Conservation (phyloP, 2,329 filamentous ascomycete species). For the Metarhizium guizhouense region DNA sequence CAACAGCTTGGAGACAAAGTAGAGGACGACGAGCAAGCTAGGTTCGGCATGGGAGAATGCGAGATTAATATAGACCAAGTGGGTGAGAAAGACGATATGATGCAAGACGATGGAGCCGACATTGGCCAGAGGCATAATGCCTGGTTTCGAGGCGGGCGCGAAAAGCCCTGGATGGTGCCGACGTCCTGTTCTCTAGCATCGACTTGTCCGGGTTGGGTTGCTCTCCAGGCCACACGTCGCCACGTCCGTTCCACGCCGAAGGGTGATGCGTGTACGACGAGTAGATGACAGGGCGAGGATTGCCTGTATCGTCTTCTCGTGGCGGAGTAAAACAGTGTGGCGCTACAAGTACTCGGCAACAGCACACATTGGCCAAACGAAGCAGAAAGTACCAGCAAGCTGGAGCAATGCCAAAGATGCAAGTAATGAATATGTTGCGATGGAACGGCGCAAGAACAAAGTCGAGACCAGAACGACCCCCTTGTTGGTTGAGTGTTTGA, state of each 20-base stretch:
- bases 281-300: too few species aligned
- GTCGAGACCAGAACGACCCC: too few species aligned
- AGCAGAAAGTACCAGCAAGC: neutral
- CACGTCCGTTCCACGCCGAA: too few species aligned
- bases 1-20: conserved; percentile 39
- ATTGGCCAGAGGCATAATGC: conserved; percentile 41
- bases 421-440: neutral
- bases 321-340: neutral
- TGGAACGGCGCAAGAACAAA: too few species aligned
- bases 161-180: neutral
- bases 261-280: too few species aligned
- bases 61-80: conserved; percentile 43
- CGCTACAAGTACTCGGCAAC: neutral
- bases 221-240: too few species aligned
- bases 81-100: conserved; percentile 44
- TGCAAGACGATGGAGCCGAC: conserved; percentile 42
- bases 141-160: neutral
- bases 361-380: too few species aligned
- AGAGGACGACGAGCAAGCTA: conserved; percentile 35
- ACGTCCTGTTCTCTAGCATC: neutral
- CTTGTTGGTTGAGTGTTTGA: neutral
- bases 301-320: neutral
- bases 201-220: neutral
- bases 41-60: conserved; percentile 41
- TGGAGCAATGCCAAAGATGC: too few species aligned